Percentiles rank a stretch among this genome's conserved stretches.
These are phyloP conservation scores for Cladophialophora yegresii DNA, from an alignment of 2,329 filamentous ascomycete species.

Conservation along the genomic window DNA sequence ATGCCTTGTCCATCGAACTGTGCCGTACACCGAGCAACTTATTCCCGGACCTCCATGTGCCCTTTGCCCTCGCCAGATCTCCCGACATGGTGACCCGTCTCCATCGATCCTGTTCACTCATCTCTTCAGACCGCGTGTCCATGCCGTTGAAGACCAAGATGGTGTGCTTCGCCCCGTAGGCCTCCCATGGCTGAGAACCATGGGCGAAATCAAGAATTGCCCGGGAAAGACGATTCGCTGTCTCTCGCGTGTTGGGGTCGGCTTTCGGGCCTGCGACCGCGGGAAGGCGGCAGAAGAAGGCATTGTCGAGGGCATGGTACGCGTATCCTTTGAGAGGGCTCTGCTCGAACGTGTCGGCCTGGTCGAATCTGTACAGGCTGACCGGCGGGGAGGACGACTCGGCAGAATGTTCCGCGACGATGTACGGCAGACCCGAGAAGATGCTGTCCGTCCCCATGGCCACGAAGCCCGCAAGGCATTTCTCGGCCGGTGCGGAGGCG, in stretches of 20 bases:
- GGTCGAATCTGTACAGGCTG: slow-evolving; percentile 23
- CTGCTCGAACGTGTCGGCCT: slow-evolving; percentile 18
- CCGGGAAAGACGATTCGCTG: slow-evolving; percentile 14
- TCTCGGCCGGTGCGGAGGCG: slow-evolving; percentile 7
- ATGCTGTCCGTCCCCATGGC: slow-evolving; percentile 21
- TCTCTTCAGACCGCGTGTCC: not conserved
- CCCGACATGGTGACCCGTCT: slow-evolving; percentile 16
- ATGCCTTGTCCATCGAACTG: slow-evolving; percentile 11
- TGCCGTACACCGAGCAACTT: slow-evolving; percentile 12
- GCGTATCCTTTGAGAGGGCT: slow-evolving; percentile 21
- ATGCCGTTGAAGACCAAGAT: slow-evolving; percentile 9
- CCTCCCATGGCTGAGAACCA: slow-evolving; percentile 20
- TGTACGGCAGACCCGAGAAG: slow-evolving; percentile 20
- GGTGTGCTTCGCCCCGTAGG: slow-evolving; percentile 5
- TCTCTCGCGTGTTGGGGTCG: slow-evolving; percentile 11
- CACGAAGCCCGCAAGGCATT: slow-evolving; percentile 17
- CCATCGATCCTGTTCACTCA: slow-evolving; percentile 17
- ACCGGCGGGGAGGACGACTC: slow-evolving; percentile 12
- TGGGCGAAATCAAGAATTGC: slow-evolving; percentile 17
- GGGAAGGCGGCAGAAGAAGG: slow-evolving; percentile 26
- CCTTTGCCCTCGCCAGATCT: slow-evolving; percentile 11
- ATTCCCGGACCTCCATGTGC: slow-evolving; percentile 11
- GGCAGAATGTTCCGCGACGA: slow-evolving; percentile 12
- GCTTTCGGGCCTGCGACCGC: slow-evolving; percentile 19
- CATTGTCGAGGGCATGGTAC: slow-evolving; percentile 22